Evolutionary conservation across 495 filamentous ascomycete species (phyloP).

Genomic region (Thermochaetoides thermophila): DNA sequence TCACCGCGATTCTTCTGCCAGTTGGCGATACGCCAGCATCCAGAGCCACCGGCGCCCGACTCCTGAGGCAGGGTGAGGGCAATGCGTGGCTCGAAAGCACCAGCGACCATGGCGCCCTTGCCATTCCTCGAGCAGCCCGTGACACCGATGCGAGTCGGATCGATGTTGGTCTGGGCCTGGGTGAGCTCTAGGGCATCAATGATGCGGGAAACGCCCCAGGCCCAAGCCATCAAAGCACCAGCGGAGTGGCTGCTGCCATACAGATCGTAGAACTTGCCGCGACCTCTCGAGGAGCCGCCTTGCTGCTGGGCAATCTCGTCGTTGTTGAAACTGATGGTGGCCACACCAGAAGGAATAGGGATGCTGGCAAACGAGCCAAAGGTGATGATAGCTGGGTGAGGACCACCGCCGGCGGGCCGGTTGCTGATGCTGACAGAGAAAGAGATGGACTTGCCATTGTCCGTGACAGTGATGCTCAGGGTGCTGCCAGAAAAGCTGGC

Average conservation of each 20-base stretch:
- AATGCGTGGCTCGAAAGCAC: conserved; percentile 34
- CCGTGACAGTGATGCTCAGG: conserved; percentile 26
- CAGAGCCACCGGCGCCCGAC: conserved; percentile 33
- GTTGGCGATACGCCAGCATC: conserved; percentile 37
- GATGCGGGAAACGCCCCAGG: conserved; percentile 36
- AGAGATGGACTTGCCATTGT: conserved; percentile 30
- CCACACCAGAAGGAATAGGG: conserved; percentile 33
- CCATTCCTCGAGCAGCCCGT: conserved; percentile 41
- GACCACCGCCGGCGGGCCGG: conserved; percentile 20
- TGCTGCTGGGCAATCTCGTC: conserved; percentile 32
- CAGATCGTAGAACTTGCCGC: conserved; percentile 35
- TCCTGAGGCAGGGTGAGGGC: conserved; percentile 39
- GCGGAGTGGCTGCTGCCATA: conserved; percentile 32
- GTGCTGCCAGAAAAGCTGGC: conserved; percentile 24
- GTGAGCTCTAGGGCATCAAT: conserved; percentile 37
- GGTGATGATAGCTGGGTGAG: conserved; percentile 34
- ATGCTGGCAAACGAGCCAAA: conserved; percentile 25
- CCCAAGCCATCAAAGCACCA: conserved; percentile 36
- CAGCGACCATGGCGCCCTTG: conserved; percentile 38
- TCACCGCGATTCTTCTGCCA: conserved; percentile 25
- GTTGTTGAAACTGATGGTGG: conserved; percentile 34
- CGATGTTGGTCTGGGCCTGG: conserved; percentile 26
- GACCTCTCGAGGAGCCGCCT: conserved; percentile 22
- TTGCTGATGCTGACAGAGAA: conserved; percentile 32
- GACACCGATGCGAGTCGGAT: conserved; percentile 32